Conservation (phyloP, 2,329 filamentous ascomycete genomes). For the Epicoccum sorghinum region DNA sequence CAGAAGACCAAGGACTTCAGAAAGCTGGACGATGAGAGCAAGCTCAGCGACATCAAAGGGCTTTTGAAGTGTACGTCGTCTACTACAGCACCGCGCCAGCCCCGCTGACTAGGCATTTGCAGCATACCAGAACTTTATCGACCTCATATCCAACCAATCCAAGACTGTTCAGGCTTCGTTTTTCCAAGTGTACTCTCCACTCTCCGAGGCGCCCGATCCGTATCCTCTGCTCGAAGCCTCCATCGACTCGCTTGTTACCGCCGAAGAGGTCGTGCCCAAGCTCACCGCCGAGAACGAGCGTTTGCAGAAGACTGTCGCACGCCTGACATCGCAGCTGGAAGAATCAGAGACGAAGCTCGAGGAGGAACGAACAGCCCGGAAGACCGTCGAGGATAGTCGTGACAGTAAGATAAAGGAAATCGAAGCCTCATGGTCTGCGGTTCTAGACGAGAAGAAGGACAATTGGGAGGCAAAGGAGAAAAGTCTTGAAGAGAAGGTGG, state of each 20-base stretch:
- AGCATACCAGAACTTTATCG: conserved; percentile 98
- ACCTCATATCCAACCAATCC: conserved; percentile 92
- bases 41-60: conserved; percentile 86
- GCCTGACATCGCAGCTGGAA: conserved; percentile 80
- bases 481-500: conserved; percentile 87
- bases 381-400: conserved; percentile 76
- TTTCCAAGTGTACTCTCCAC: conserved; percentile 86
- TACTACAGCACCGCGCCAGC: background rate
- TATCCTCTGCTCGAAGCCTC: conserved; percentile 96
- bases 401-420: conserved; percentile 87
- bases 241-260: conserved; percentile 88
- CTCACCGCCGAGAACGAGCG: conserved; percentile 87
- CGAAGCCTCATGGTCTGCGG: conserved; percentile 86
- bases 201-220: conserved; percentile 95
- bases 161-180: conserved; percentile 94
- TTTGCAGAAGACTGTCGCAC: conserved; percentile 77
- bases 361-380: conserved; percentile 73
- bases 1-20: conserved; percentile 98
- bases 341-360: conserved; percentile 82
- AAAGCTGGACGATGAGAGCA: conserved; percentile 87
- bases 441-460: conserved; percentile 89
- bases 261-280: conserved; percentile 90
- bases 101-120: conserved; percentile 28
- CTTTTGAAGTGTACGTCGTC: conserved; percentile 74
- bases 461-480: conserved; percentile 97